phyloP scores from a whole-genome alignment of 1,139 yeast genomes.

The Candida glucosophila region DNA sequence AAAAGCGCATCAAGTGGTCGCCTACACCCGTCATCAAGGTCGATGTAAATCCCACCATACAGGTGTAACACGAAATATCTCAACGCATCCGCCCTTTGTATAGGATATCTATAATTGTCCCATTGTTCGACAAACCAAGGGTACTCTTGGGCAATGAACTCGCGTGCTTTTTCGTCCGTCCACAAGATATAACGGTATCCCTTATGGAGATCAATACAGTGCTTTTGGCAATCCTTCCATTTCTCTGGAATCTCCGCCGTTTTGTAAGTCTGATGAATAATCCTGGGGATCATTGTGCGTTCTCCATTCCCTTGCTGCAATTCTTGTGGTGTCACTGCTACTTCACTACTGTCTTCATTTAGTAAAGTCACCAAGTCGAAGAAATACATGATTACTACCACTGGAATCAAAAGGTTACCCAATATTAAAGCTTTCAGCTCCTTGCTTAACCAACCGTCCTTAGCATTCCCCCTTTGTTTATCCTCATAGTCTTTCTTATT shows the following conservation, averaged over 20 bases:
- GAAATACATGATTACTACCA: slow-evolving; percentile 52
- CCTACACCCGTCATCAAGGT: slow-evolving; percentile 82
- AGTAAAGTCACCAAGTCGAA: slow-evolving; percentile 71
- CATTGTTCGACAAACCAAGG: slow-evolving; percentile 82
- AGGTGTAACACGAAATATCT: slow-evolving; percentile 76
- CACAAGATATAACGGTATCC: slow-evolving; percentile 82
- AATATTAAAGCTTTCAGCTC: slow-evolving; percentile 53
- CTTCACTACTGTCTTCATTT: slow-evolving; percentile 61
- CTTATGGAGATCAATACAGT: slow-evolving; percentile 71
- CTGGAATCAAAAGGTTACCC: slow-evolving; percentile 47
- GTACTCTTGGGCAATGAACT: slow-evolving; percentile 68
- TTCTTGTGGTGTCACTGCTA: slow-evolving; percentile 54
- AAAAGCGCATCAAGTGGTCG: slow-evolving; percentile 71
- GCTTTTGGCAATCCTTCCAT: slow-evolving; percentile 74
- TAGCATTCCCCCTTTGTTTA: too few species aligned
- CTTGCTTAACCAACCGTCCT: slow-evolving; percentile 43
- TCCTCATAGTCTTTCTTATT: too few species aligned
- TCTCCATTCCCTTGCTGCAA: slow-evolving; percentile 39
- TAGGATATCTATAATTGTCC: slow-evolving; percentile 71
- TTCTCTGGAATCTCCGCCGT: slow-evolving; percentile 66
- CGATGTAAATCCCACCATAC: slow-evolving; percentile 87
- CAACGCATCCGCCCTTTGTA: slow-evolving; percentile 89
- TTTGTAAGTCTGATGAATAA: slow-evolving; percentile 90
- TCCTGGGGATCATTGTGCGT: slow-evolving; percentile 67
- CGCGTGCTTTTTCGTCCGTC: slow-evolving; percentile 82